Conservation (phyloP, 805 yeast species). For the Kluyveromyces lactis region DNA sequence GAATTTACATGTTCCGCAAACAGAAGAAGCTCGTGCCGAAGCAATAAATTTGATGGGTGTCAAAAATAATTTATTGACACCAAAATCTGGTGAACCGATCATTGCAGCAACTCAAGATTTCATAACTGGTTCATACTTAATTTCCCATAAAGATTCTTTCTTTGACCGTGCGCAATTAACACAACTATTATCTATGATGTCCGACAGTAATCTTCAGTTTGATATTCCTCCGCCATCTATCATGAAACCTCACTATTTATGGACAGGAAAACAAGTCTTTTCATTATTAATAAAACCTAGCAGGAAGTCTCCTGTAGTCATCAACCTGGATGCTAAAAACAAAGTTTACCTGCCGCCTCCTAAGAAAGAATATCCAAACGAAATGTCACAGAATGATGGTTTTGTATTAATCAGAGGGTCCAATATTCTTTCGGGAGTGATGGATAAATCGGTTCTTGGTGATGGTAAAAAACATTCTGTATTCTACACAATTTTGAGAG, state of each 20-base stretch:
- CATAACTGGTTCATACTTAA: slow-evolving; percentile 90
- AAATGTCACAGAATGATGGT: slow-evolving; percentile 98
- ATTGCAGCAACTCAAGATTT: slow-evolving; percentile 99
- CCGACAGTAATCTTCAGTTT: slow-evolving; percentile 79
- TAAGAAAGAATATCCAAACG: slow-evolving; percentile 58
- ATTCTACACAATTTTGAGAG: slow-evolving; percentile 89
- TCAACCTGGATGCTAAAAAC: slow-evolving; percentile 90
- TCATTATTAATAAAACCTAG: slow-evolving; percentile 83
- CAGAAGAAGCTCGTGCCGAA: slow-evolving; percentile 97
- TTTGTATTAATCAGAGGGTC: slow-evolving; percentile 87
- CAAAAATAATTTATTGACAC: slow-evolving; percentile 87
- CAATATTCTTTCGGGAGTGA: slow-evolving; percentile 79
- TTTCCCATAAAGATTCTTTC: slow-evolving; percentile 89
- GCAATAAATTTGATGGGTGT: slow-evolving; percentile 99
- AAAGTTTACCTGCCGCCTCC: slow-evolving; percentile 80
- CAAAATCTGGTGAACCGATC: slow-evolving; percentile 97
- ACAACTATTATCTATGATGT: slow-evolving; percentile 88
- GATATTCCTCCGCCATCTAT: slow-evolving; percentile 95
- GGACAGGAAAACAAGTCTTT: slow-evolving; percentile 98
- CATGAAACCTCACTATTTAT: slow-evolving; percentile 75
- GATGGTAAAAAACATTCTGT: slow-evolving; percentile 98
- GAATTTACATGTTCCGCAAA: slow-evolving; percentile 98
- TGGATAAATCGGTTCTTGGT: slow-evolving; percentile 94
- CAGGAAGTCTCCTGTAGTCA: slow-evolving; percentile 62
- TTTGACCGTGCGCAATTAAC: slow-evolving; percentile 79